Percentiles rank a stretch among this genome's conserved stretches.
Evolutionary conservation across 2,329 filamentous ascomycete genomes (phyloP).

Genomic region (Penicillium sp.): DNA sequence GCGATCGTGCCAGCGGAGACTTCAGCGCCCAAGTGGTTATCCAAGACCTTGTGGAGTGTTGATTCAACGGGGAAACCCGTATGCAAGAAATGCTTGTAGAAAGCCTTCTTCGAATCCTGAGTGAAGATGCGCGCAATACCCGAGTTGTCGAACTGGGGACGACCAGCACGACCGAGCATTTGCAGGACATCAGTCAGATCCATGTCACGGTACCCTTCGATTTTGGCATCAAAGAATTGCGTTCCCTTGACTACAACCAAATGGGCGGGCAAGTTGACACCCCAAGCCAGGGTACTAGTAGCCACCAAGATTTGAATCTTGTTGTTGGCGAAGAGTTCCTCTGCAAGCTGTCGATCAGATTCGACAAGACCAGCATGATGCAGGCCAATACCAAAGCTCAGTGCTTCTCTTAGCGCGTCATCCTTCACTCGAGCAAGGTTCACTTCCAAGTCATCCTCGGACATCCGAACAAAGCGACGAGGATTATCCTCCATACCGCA

Average conservation of each 20-base stretch:
- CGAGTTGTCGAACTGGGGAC: constrained; percentile 94
- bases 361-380: constrained; percentile 98
- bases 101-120: constrained; percentile 95
- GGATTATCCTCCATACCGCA: constrained; percentile 99
- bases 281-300: constrained; percentile 96
- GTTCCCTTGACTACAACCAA: constrained; percentile 97
- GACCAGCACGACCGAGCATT: constrained; percentile 94
- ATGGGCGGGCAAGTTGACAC: constrained; percentile 95
- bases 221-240: constrained; percentile 97
- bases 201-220: constrained; percentile 98
- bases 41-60: constrained; percentile 90
- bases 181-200: constrained; percentile 96
- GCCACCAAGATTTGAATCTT: constrained; percentile 97
- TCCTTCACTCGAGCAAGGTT: constrained; percentile 93
- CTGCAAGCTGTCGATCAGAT: constrained; percentile 85
- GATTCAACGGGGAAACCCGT: constrained; percentile 98
- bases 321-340: constrained; percentile 95
- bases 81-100: constrained; percentile 99
- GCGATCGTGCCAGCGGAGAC: constrained; percentile 89
- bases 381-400: constrained; percentile 94
- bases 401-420: constrained; percentile 86
- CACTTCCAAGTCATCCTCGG: constrained; percentile 87
- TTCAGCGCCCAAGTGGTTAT: constrained; percentile 96
- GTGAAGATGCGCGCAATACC: constrained; percentile 98
- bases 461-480: constrained; percentile 88